Conservation (phyloP, 2,329 filamentous ascomycete genomes). For the Massarina eburnea region DNA sequence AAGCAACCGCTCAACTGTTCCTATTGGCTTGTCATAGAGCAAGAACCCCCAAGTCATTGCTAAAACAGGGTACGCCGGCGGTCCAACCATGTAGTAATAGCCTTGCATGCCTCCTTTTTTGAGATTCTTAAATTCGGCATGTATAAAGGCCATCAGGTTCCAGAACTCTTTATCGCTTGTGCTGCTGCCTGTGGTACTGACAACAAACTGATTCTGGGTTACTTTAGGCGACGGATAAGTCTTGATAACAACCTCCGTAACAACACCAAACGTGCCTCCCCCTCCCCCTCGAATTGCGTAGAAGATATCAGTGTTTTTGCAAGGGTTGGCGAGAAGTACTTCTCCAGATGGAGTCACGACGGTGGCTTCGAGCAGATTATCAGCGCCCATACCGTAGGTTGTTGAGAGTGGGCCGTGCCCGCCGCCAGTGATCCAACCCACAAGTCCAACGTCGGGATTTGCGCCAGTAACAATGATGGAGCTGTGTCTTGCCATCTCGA, state of each 20-base stretch:
- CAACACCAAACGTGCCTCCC: slow-evolving; percentile 46
- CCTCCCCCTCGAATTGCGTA: slow-evolving; percentile 47
- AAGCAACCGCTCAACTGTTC: slow-evolving; percentile 20
- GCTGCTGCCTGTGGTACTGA: slow-evolving; percentile 11
- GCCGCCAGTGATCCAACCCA: slow-evolving; percentile 45
- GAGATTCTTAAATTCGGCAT: slow-evolving; percentile 23
- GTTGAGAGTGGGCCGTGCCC: slow-evolving; percentile 42
- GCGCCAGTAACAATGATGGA: slow-evolving; percentile 23
- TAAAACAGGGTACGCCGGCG: slow-evolving; percentile 14
- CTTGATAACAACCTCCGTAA: slow-evolving; percentile 26
- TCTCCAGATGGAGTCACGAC: slow-evolving; percentile 33
- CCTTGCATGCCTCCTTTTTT: slow-evolving; percentile 32
- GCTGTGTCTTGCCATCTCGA: slow-evolving; percentile 14
- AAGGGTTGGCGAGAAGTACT: slow-evolving; percentile 20
- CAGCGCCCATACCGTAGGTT: slow-evolving; percentile 41
- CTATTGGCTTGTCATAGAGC: slow-evolving; percentile 23
- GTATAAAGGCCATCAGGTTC: slow-evolving; percentile 21
- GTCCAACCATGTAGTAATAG: slow-evolving; percentile 27
- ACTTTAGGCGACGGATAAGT: slow-evolving; percentile 33
- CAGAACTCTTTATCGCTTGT: slow-evolving; percentile 18
- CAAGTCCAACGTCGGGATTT: slow-evolving; percentile 40
- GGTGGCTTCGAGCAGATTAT: slow-evolving; percentile 39
- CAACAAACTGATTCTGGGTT: slow-evolving; percentile 15
- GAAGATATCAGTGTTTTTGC: slow-evolving; percentile 38
- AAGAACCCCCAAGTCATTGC: slow-evolving; percentile 22